Percentiles rank a stretch among this genome's conserved stretches.
Evolutionary conservation across 164 flowering plant genomes (phyloP).

Genomic region (Stephania yunnanensis): DNA sequence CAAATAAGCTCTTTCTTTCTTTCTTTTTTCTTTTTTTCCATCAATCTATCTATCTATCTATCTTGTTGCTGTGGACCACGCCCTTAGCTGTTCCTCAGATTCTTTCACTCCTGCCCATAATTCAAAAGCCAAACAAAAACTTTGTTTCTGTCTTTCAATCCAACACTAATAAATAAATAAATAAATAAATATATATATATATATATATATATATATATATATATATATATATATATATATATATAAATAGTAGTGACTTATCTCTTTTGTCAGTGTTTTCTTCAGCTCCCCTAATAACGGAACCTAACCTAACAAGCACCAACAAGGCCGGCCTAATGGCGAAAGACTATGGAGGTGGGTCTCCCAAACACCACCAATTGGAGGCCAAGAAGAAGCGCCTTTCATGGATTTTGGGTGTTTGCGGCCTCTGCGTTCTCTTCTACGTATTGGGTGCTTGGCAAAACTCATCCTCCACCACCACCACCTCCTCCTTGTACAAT

Average conservation of each 20-base stretch:
- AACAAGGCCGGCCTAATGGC: conserved; percentile 41
- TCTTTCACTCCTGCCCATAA: background rate
- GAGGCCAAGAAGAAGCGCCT: conserved; percentile 62
- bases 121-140: background rate
- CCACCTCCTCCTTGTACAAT: conserved; percentile 20
- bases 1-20: too few species aligned
- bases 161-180: too few species aligned
- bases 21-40: too few species aligned
- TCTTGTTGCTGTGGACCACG: background rate
- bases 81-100: background rate
- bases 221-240: too few species aligned
- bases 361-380: conserved; percentile 67
- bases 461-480: conserved; percentile 23
- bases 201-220: too few species aligned
- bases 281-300: background rate
- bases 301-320: too few species aligned
- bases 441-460: conserved; percentile 86
- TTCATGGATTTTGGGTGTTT: conserved; percentile 59
- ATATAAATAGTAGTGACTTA: too few species aligned
- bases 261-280: background rate
- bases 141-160: too few species aligned
- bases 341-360: conserved; percentile 71
- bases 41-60: too few species aligned
- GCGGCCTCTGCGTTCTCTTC: conserved; percentile 76
- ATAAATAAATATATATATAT: too few species aligned